phyloP scores from a whole-genome alignment of 169 alveolate genomes.

The Babesia bovis region DNA sequence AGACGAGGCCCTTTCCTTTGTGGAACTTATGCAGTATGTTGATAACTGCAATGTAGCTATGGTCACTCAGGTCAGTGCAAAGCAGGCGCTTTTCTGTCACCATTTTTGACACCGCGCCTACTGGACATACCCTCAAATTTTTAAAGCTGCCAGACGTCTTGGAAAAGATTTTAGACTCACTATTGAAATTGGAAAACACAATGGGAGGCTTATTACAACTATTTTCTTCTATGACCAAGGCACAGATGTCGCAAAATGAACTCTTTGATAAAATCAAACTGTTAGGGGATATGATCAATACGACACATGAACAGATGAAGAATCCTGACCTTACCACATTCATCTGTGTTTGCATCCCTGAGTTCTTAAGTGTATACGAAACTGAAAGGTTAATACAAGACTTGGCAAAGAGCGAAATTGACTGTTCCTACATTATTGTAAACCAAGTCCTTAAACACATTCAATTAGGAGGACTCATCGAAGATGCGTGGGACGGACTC shows the following conservation, averaged over 20 bases:
- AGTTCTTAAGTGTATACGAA: constrained; percentile 96
- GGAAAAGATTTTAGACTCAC: constrained; percentile 90
- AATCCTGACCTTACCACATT: constrained; percentile 88
- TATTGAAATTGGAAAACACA: constrained; percentile 83
- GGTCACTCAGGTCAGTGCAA: constrained; percentile 83
- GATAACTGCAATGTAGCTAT: background rate
- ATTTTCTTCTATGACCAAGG: constrained; percentile 24
- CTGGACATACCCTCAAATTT: constrained; percentile 98
- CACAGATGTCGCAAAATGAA: constrained; percentile 39
- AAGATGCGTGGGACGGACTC: constrained; percentile 25
- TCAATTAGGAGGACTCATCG: constrained; percentile 33
- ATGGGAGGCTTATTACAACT: constrained; percentile 68
- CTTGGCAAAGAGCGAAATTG: constrained; percentile 92
- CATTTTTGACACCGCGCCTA: constrained; percentile 99
- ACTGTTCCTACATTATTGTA: constrained; percentile 94
- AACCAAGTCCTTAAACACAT: constrained; percentile 89
- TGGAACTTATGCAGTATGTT: constrained; percentile 90
- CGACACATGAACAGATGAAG: constrained; percentile 62
- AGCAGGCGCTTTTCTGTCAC: constrained; percentile 90
- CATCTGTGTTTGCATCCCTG: constrained; percentile 99
- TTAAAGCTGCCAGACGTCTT: constrained; percentile 93
- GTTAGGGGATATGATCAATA: constrained; percentile 29
- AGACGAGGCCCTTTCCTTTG: constrained; percentile 98
- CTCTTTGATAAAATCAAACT: constrained; percentile 56
- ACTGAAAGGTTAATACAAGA: constrained; percentile 97